Conservation (phyloP, 1,284 basidiomycete genomes). For the Rhizoctonia solani region DNA sequence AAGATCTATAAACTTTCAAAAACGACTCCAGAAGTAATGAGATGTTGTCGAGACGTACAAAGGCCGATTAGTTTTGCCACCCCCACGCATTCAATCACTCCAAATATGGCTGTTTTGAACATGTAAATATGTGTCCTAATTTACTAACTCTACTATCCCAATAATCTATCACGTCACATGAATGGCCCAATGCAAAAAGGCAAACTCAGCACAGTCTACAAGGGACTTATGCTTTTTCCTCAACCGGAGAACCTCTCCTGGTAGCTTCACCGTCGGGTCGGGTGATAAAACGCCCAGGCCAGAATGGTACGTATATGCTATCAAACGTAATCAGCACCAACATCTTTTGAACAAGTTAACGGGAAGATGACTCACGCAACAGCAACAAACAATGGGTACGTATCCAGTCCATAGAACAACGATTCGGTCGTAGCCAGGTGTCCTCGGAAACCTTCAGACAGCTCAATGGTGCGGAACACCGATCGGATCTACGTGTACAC, state of each 20-base stretch:
- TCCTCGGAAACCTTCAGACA: conserved; percentile 66
- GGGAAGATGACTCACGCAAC: conserved; percentile 49
- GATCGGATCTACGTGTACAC: conserved; percentile 59
- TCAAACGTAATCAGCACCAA: conserved; percentile 2
- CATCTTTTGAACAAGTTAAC: neutral
- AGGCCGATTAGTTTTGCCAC: too few species aligned
- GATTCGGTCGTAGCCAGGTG: conserved; percentile 62
- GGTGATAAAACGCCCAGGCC: conserved; percentile 61
- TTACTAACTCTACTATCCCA: neutral
- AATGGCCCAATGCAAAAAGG: neutral
- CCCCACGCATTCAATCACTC: too few species aligned
- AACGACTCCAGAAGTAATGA: neutral
- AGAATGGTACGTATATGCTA: conserved; percentile 55
- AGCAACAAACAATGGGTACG: conserved; percentile 65
- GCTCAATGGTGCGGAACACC: conserved; percentile 66
- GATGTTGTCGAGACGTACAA: too few species aligned
- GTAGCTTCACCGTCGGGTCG: conserved; percentile 10
- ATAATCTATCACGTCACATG: neutral
- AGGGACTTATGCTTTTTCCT: neutral
- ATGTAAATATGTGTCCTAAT: too few species aligned
- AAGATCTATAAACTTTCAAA: conserved; percentile 5
- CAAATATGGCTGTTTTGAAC: too few species aligned
- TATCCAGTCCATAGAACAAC: conserved; percentile 70
- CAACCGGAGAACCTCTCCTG: conserved; percentile 11
- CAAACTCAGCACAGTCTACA: neutral